phyloP scores from a whole-genome alignment of 1,284 basidiomycete genomes.

The Cutaneotrichosporon sp. region DNA sequence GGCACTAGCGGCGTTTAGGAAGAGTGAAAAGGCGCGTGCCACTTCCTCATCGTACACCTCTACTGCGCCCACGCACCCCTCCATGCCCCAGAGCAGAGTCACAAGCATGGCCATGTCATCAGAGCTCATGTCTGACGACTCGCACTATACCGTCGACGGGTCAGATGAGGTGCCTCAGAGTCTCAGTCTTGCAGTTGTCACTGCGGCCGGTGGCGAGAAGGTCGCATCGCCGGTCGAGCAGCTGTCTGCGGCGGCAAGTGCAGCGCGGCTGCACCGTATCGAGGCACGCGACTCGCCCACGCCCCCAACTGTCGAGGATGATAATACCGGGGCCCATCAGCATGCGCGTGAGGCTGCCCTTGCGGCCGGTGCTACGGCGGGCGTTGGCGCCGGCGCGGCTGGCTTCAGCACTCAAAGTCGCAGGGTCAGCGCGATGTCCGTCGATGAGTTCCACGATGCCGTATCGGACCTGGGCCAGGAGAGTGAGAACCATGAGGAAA shows the following conservation, averaged over 20 bases:
- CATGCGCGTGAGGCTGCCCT: neutral
- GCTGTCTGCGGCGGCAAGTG: slow-evolving; percentile 8
- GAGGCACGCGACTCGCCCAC: neutral
- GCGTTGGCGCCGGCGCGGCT: too few species aligned
- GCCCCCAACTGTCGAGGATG: neutral
- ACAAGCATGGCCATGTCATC: neutral
- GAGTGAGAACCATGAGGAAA: neutral
- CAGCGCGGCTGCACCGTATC: slow-evolving; percentile 2
- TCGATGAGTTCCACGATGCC: slow-evolving; percentile 6
- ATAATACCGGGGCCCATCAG: neutral
- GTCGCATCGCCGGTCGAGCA: slow-evolving; percentile 6
- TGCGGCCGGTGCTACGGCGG: too few species aligned
- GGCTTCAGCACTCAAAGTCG: too few species aligned
- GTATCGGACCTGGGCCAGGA: neutral
- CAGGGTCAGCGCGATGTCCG: too few species aligned
- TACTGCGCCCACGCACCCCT: neutral
- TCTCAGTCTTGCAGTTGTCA: slow-evolving; percentile 1
- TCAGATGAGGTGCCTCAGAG: slow-evolving; percentile 5
- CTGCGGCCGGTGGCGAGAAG: neutral
- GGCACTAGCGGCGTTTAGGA: slow-evolving; percentile 31
- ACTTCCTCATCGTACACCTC: neutral
- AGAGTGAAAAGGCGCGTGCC: slow-evolving; percentile 4
- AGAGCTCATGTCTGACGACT: slow-evolving; percentile 3
- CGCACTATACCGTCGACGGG: neutral
- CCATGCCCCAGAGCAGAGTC: neutral